phyloP scores from a whole-genome alignment of 2,329 filamentous ascomycete genomes.

The Fusarium solani-melongenae region DNA sequence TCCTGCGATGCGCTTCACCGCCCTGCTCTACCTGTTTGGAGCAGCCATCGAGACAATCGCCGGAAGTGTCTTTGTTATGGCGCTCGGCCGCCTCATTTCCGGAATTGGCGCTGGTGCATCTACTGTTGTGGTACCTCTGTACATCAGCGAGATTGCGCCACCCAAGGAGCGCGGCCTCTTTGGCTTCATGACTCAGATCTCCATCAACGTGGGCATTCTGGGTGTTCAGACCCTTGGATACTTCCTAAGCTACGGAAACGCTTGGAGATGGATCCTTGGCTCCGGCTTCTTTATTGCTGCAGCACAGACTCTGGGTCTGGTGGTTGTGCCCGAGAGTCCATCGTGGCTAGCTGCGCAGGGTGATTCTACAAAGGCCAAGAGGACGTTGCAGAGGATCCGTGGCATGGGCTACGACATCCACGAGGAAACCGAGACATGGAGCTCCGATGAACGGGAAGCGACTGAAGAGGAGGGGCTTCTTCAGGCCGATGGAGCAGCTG shows the following conservation, averaged over 20 bases:
- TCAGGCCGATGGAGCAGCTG: conserved; percentile 44
- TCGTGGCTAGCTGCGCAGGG: conserved; percentile 82
- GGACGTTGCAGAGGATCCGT: conserved; percentile 79
- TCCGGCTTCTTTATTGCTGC: conserved; percentile 76
- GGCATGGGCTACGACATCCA: conserved; percentile 76
- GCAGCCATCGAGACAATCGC: conserved; percentile 81
- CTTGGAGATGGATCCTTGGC: conserved; percentile 87
- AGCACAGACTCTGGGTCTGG: conserved; percentile 75
- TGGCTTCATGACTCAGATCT: conserved; percentile 87
- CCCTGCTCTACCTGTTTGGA: conserved; percentile 79
- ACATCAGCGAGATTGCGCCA: conserved; percentile 92
- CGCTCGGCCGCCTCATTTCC: conserved; percentile 79
- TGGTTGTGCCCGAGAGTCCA: conserved; percentile 87
- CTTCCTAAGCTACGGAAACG: conserved; percentile 81
- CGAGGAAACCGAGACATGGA: conserved; percentile 76
- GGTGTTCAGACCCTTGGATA: conserved; percentile 85
- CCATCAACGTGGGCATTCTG: conserved; percentile 92
- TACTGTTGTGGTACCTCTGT: conserved; percentile 93
- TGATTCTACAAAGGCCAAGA: conserved; percentile 70
- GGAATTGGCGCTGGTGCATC: conserved; percentile 88
- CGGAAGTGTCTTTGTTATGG: conserved; percentile 73
- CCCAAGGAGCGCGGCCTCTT: conserved; percentile 81
- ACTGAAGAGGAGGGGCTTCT: conserved; percentile 80
- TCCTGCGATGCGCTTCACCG: conserved; percentile 80
- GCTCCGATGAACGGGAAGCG: conserved; percentile 52